These are phyloP conservation scores for Paxillus rubicundulus DNA, from an alignment of 768 basidiomycete genomes.

Conservation along the genomic window DNA sequence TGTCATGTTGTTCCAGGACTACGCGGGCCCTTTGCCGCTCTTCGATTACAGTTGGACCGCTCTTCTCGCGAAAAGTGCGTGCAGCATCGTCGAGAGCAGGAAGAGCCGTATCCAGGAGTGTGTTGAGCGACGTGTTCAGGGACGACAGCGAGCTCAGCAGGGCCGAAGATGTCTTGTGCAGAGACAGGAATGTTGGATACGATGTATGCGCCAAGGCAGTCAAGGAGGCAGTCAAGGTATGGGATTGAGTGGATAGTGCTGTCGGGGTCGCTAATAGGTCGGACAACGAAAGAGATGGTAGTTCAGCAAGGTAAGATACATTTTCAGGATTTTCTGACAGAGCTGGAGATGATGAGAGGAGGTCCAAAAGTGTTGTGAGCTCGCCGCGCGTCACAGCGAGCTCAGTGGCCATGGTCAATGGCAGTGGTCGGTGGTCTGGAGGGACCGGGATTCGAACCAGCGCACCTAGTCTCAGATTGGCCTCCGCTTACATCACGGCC, in stretches of 20 bases:
- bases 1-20: conserved; percentile 94
- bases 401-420: conserved; percentile 16
- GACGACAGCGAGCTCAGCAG: conserved; percentile 71
- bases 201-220: conserved; percentile 89
- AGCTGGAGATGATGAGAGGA: conserved; percentile 20
- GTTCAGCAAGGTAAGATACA: conserved; percentile 56
- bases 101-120: conserved; percentile 62
- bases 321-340: conserved; percentile 24
- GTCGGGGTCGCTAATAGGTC: conserved; percentile 74
- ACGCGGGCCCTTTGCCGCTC: conserved; percentile 74
- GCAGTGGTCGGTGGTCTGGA: not conserved
- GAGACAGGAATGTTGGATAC: conserved; percentile 88
- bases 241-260: conserved; percentile 75
- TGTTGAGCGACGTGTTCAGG: conserved; percentile 69
- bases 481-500: conserved; percentile 1
- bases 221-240: conserved; percentile 84
- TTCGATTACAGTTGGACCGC: conserved; percentile 64
- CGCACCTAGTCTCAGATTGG: not conserved
- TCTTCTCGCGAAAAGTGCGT: conserved; percentile 65
- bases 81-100: conserved; percentile 77
- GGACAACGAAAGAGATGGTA: conserved; percentile 64
- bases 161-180: conserved; percentile 75
- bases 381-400: conserved; percentile 13
- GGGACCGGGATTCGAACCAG: not conserved
- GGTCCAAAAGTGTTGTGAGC: conserved; percentile 22